Conservation (phyloP, 768 basidiomycete species). For the Phaffia australis region DNA sequence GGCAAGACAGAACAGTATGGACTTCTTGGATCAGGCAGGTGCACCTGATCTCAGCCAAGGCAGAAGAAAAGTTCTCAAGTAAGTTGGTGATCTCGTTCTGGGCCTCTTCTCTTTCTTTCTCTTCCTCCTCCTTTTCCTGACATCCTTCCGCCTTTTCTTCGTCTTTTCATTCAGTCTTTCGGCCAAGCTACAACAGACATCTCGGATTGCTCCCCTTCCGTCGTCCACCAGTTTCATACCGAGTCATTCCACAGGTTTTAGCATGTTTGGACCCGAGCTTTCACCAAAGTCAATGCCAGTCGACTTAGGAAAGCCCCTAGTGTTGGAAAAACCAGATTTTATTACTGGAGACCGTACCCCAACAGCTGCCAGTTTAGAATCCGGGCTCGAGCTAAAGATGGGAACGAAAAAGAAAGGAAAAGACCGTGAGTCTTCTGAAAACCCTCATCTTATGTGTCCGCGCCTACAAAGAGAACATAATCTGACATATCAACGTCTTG, state of each 20-base stretch:
- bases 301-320: too few species aligned
- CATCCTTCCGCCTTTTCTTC: too few species aligned
- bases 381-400: not conserved
- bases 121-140: not conserved
- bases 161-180: not conserved
- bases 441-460: not conserved
- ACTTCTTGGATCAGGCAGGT: conserved; percentile 5
- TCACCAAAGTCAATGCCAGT: not conserved
- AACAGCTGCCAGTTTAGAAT: not conserved
- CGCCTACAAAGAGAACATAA: not conserved
- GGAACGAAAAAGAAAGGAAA: too few species aligned
- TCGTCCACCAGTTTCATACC: not conserved
- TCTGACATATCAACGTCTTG: not conserved
- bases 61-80: conserved; percentile 17
- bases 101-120: not conserved
- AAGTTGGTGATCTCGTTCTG: not conserved
- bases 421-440: not conserved
- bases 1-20: conserved; percentile 1
- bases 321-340: not conserved
- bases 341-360: not conserved
- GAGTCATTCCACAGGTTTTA: not conserved
- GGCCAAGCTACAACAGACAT: conserved; percentile 7
- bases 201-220: not conserved
- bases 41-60: conserved; percentile 4
- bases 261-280: not conserved